Evolutionary conservation across 306 rosid genomes (phyloP), one percentile per base, ranked within the genome.

Genomic region (Casuarina cunninghamiana): DNA sequence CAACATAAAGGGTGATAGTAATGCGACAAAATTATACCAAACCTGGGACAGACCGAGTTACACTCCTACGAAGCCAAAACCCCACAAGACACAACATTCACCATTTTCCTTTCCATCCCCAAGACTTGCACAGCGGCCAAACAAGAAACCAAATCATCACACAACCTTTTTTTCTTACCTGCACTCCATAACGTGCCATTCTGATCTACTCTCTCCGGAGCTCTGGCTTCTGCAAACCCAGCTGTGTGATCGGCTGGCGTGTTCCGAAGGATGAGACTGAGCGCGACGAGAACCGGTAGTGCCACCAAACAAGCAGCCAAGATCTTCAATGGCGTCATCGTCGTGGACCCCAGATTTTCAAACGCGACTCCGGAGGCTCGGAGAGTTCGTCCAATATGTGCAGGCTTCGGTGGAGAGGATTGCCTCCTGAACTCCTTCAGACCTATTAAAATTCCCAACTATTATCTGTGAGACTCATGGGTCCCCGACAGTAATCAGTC

Each of bases 171-270:
- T 4, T 12, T 61, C 42, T 57, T 80, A 82, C 86, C 80, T 21
- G 41, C 57, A 82, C 32, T 53, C 50, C 53, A 12, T 41, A 79
- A 75, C 55, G 75, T 61, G 13, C 1, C 69, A 55, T 82, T 83
- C 3, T 1, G 43, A 51, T 61, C 9, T 2, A 19, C 2, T 19
- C 60, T 84, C 6, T 72, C 83, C 43, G 84, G 60, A 67, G 49
- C 51, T 44, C 82, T 81, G 44, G 85, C 84, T 43, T 82, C 82
- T 2, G 83, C 75, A 21, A 84, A 84, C 37, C 77, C 77, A 62
- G 32, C 41, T 32, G 62, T 32, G 7, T 21, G 90, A 84, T 82
- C 72, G n/a, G 72, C 63, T 8, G 77, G 41, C 0, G 84, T 46
- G 41, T 45, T 57, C 10, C 84, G 73, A 67, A 86, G 79, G 43